A percentile compares a stretch with the other conserved stretches of the same genome.
Conservation (phyloP, 495 filamentous ascomycete species). For the Lichenothelia convexa region DNA sequence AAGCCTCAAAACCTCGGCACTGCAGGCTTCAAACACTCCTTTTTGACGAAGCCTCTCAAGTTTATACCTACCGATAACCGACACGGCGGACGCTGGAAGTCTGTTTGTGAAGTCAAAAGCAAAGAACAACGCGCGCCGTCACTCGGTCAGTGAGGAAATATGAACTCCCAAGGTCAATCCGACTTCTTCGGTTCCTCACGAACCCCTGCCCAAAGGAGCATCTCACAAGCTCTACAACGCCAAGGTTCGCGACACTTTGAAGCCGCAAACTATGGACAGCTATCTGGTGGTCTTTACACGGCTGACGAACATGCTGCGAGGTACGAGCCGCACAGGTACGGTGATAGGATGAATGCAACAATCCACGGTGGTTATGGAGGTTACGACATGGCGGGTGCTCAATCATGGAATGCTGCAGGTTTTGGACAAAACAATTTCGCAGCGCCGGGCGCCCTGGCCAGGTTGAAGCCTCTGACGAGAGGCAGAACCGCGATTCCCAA, state of each 20-base stretch:
- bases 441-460: conserved; percentile 34
- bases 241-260: conserved; percentile 13
- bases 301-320: conserved; percentile 40
- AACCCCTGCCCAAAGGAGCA: conserved; percentile 11
- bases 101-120: too few species aligned
- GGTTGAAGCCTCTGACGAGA: conserved; percentile 35
- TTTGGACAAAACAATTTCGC: conserved; percentile 29
- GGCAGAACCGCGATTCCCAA: conserved; percentile 38
- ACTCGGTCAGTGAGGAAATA: too few species aligned
- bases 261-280: conserved; percentile 40
- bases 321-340: conserved; percentile 39
- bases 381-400: conserved; percentile 38
- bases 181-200: too few species aligned
- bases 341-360: conserved; percentile 37
- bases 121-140: too few species aligned
- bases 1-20: too few species aligned
- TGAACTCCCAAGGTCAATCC: too few species aligned
- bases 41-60: too few species aligned
- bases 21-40: too few species aligned
- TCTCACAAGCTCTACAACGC: conserved; percentile 10
- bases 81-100: too few species aligned
- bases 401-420: conserved; percentile 44
- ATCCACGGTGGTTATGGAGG: conserved; percentile 32
- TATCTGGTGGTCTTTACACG: conserved; percentile 40
- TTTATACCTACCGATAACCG: too few species aligned